Evolutionary conservation across 495 filamentous ascomycete species (phyloP).

Genomic region (Xylaria curta): DNA sequence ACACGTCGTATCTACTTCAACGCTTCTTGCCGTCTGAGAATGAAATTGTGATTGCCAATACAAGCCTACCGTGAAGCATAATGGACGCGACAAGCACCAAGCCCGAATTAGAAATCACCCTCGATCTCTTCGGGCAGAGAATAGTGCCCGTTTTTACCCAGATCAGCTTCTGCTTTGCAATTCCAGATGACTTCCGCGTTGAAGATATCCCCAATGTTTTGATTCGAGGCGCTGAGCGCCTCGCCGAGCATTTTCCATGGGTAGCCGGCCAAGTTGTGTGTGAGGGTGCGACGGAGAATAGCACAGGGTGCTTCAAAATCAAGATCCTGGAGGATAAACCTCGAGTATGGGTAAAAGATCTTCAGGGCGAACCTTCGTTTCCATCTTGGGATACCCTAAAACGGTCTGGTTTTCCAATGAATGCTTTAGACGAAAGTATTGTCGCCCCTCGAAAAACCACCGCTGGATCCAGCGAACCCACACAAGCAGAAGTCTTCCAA

Average conservation of each 20-base stretch:
- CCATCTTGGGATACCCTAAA: neutral
- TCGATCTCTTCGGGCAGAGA: slow-evolving; percentile 11
- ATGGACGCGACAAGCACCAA: neutral
- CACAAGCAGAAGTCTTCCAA: slow-evolving; percentile 47
- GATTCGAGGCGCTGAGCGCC: slow-evolving; percentile 8
- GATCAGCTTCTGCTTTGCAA: slow-evolving; percentile 5
- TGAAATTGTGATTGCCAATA: neutral
- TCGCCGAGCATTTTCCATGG: slow-evolving; percentile 56
- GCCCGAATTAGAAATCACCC: slow-evolving; percentile 10
- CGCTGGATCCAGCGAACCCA: slow-evolving; percentile 20
- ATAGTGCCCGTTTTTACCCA: slow-evolving; percentile 1
- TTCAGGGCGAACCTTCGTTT: neutral
- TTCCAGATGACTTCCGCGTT: neutral
- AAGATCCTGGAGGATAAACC: slow-evolving; percentile 28
- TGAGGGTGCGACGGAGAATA: slow-evolving; percentile 42
- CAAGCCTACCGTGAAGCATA: neutral
- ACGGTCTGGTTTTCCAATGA: neutral
- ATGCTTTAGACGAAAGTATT: neutral
- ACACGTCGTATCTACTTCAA: neutral
- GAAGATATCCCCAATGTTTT: neutral
- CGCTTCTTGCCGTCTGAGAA: neutral
- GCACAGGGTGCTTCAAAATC: slow-evolving; percentile 53
- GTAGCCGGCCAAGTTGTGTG: slow-evolving; percentile 59
- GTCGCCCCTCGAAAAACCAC: slow-evolving; percentile 7
- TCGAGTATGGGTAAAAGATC: neutral